Percentiles rank a stretch among this genome's conserved stretches.
Evolutionary conservation across 1,284 basidiomycete genomes (phyloP).

Genomic region (Sanghuangporus baumii): DNA sequence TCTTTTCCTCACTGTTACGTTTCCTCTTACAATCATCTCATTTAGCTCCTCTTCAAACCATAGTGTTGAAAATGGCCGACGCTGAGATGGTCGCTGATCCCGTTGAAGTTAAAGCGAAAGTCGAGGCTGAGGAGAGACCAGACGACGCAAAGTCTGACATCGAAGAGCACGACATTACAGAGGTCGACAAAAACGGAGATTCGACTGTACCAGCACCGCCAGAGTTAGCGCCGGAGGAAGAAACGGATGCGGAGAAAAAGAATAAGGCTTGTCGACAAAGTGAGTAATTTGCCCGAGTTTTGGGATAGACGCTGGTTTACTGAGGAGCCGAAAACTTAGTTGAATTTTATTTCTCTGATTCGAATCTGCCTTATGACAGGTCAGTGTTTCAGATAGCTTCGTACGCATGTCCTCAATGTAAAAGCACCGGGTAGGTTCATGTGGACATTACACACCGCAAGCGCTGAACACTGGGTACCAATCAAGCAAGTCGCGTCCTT

Average conservation of each 20-base stretch:
- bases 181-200: conserved; percentile 9
- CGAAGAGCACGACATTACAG: conserved; percentile 1
- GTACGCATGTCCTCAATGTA: not conserved
- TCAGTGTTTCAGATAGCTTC: conserved; percentile 27
- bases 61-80: not conserved
- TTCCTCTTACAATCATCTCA: not conserved
- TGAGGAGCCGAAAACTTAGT: conserved; percentile 42
- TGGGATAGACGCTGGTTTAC: conserved; percentile 5
- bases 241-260: conserved; percentile 32
- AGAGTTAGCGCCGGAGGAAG: not conserved
- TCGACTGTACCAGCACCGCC: not conserved
- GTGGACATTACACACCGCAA: conserved; percentile 81
- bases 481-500: conserved; percentile 87
- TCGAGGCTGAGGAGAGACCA: conserved; percentile 6
- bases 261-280: conserved; percentile 43
- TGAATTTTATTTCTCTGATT: conserved; percentile 96
- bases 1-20: not conserved
- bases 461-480: conserved; percentile 86
- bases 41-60: not conserved
- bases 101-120: conserved; percentile 2
- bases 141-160: conserved; percentile 9
- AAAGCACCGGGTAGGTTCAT: conserved; percentile 68
- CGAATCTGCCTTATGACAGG: conserved; percentile 96
- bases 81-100: conserved; percentile 1
- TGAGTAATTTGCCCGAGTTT: conserved; percentile 24